These are phyloP conservation scores for Colletotrichum sublineola DNA, from an alignment of 2,329 filamentous ascomycete genomes.

Conservation along the genomic window DNA sequence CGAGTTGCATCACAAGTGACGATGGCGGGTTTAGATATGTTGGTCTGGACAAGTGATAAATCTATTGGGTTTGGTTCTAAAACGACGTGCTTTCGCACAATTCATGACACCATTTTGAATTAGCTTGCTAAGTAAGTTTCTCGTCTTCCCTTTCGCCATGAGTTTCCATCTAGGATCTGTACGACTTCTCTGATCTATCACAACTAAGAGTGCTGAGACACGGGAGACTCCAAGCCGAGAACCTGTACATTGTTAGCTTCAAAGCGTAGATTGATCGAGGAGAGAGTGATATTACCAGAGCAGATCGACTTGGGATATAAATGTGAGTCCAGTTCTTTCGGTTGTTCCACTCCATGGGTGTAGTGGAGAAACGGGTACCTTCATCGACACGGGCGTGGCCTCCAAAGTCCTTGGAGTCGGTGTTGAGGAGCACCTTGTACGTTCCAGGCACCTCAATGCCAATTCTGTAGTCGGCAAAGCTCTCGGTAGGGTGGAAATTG, in stretches of 20 bases:
- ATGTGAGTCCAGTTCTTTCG: conserved; percentile 92
- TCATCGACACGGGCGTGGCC: conserved; percentile 84
- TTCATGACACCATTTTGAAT: conserved; percentile 20
- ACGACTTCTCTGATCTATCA: background rate
- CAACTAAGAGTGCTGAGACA: conserved; percentile 45
- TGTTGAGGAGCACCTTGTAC: conserved; percentile 88
- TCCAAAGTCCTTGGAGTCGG: conserved; percentile 82
- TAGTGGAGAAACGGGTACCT: conserved; percentile 91
- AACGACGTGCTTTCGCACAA: conserved; percentile 22
- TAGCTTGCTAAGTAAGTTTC: conserved; percentile 5
- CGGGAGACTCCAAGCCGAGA: conserved; percentile 57
- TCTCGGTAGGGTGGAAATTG: conserved; percentile 90
- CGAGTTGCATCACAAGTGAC: background rate
- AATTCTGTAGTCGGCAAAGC: conserved; percentile 92
- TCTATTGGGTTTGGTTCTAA: conserved; percentile 26
- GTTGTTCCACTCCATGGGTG: conserved; percentile 89
- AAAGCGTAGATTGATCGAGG: background rate
- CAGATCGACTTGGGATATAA: conserved; percentile 87
- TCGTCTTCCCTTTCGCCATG: background rate
- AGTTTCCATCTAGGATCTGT: background rate
- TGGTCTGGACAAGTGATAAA: background rate
- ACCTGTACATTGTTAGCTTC: conserved; percentile 55
- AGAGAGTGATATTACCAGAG: conserved; percentile 72
- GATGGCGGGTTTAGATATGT: background rate
- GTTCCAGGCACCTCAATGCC: conserved; percentile 88